Percentiles rank a stretch among this genome's conserved stretches.
Conservation (phyloP, 1,284 basidiomycete genomes). For the Heterobasidion occidentale region DNA sequence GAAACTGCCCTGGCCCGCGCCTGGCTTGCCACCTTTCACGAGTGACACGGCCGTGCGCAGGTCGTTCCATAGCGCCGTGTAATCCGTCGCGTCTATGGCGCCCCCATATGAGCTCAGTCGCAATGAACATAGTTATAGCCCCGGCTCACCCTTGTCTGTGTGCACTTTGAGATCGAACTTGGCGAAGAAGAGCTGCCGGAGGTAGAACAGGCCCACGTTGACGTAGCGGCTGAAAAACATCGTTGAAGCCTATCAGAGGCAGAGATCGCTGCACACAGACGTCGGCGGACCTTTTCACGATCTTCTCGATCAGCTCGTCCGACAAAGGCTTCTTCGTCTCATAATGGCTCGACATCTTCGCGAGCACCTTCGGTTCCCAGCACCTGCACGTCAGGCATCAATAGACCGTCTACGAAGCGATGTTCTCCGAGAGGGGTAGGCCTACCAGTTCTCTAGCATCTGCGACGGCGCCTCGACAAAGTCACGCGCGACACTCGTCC, state of each 20-base stretch:
- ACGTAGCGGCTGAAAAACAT: slow-evolving; percentile 54
- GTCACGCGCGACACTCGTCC: slow-evolving; percentile 72
- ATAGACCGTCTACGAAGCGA: background rate
- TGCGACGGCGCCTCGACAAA: slow-evolving; percentile 86
- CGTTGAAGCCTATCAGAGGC: background rate
- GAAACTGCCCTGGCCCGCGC: slow-evolving; percentile 65
- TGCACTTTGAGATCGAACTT: slow-evolving; percentile 75
- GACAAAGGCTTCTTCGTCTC: slow-evolving; percentile 67
- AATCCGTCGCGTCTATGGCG: slow-evolving; percentile 49
- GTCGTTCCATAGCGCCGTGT: slow-evolving; percentile 68
- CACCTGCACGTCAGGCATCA: slow-evolving; percentile 36
- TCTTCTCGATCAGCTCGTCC: slow-evolving; percentile 67
- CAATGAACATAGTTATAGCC: background rate
- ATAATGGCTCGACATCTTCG: slow-evolving; percentile 73
- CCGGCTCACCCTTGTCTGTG: slow-evolving; percentile 47
- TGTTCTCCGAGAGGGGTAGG: background rate
- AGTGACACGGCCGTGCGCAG: slow-evolving; percentile 61
- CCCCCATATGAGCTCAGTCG: background rate
- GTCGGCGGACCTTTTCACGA: slow-evolving; percentile 58
- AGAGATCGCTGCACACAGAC: background rate
- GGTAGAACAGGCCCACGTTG: slow-evolving; percentile 73
- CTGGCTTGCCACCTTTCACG: slow-evolving; percentile 52
- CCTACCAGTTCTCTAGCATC: slow-evolving; percentile 86
- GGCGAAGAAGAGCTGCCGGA: slow-evolving; percentile 78
- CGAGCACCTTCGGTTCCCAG: slow-evolving; percentile 71